Base-by-base conservation (phyloP, 1,284 basidiomycete genomes). In the Marasmius fiardii region DNA sequence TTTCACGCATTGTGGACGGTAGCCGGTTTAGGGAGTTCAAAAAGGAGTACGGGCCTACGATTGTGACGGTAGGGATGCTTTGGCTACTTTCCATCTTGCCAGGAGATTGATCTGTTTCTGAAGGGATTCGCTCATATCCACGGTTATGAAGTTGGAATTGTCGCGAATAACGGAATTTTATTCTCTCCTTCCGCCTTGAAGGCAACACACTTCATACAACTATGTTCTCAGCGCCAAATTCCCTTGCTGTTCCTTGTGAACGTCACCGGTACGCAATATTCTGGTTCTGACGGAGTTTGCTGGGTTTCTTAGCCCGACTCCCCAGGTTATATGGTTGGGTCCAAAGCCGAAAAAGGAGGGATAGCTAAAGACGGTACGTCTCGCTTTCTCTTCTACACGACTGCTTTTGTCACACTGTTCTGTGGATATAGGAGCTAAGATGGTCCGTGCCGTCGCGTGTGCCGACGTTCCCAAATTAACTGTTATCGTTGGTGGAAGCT, bases 371-470 rank as follows among this genome's bases (percentile, higher is more conserved):
- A 98, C 67, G 95, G 95, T 74, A 55, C 56, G 67, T 61, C 18
- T 26, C 20, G n/a, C 45, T 24, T 33, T 37, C 48, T 8, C 28
- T 20, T n/a, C n/a, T 24, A 3, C n/a, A 18, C 39, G 44, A n/a
- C 43, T 44, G 47, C 11, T n/a, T 43, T 14, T 28, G 7, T 43
- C 43, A 26, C 28, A 16, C 45, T 14, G n/a, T 44, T n/a, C 28
- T 51, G 21, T 43, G 31, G 16, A 26, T 44, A 14, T 33, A 76
- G 74, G 78, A 28, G 95, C 95, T 16, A 98, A 98, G 80, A 96
- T 98, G 93, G 95, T 98, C 57, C 85, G 95, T 54, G 95, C 95
- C 0, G 95, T 98, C 10, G 95, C 95, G 0, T 93, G 92, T 67
- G 91, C 93, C 45, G 88, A 95, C 63, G 94, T 97, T 12, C 94